Evolutionary conservation across 805 yeast genomes (phyloP).

Genomic region (Myxozyma lipomycoides): DNA sequence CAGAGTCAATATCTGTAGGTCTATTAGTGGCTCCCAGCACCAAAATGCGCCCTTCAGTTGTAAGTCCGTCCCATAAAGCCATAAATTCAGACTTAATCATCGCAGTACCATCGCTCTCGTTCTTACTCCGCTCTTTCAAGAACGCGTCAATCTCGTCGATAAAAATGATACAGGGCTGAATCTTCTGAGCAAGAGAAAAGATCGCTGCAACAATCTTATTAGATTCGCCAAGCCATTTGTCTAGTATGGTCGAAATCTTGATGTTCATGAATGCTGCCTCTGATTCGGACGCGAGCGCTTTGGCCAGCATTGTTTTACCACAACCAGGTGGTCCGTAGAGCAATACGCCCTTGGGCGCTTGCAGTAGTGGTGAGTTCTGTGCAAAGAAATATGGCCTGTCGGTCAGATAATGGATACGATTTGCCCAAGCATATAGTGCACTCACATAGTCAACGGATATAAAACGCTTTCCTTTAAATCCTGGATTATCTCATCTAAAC

Average conservation of each 20-base stretch:
- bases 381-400: constrained; percentile 64
- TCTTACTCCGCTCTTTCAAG: constrained; percentile 73
- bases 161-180: constrained; percentile 91
- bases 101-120: constrained; percentile 94
- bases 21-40: constrained; percentile 95
- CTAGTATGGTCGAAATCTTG: constrained; percentile 90
- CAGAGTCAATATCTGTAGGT: constrained; percentile 85
- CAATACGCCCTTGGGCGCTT: constrained; percentile 92
- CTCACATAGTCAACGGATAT: constrained; percentile 61
- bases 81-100: constrained; percentile 93
- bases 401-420: background rate
- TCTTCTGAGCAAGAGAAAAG: constrained; percentile 80
- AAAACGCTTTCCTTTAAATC: constrained; percentile 86
- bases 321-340: constrained; percentile 97
- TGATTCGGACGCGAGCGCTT: constrained; percentile 87
- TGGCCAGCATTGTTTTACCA: constrained; percentile 96
- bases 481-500: constrained; percentile 73
- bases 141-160: constrained; percentile 96
- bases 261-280: constrained; percentile 88
- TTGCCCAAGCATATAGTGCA: background rate
- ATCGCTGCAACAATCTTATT: constrained; percentile 92
- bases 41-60: constrained; percentile 57
- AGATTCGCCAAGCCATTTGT: constrained; percentile 96
- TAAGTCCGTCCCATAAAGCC: constrained; percentile 95
- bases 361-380: constrained; percentile 62